A percentile compares a stretch with the other conserved stretches of the same genome.
Evolutionary conservation across 169 alveolate genomes (phyloP).

Genomic region (Cryptosporidium felis): DNA sequence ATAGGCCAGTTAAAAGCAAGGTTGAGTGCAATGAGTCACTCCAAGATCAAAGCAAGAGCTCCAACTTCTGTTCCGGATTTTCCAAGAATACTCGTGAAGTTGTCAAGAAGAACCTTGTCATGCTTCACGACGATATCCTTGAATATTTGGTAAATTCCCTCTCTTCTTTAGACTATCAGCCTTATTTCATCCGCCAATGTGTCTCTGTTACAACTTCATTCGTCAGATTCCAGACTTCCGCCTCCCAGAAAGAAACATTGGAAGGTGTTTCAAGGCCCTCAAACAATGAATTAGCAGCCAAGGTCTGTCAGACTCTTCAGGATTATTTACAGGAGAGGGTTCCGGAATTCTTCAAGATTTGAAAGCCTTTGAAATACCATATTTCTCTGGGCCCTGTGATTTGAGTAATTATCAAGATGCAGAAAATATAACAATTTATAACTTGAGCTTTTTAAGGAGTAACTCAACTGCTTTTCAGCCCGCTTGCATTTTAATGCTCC

Average conservation of each 20-base stretch:
- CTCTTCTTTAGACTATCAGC: constrained; percentile 45
- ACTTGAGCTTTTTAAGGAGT: too few relatives aligned
- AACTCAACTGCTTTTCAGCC: too few relatives aligned
- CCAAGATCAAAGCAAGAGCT: neutral
- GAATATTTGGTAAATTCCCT: constrained; percentile 29
- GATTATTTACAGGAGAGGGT: constrained; percentile 18
- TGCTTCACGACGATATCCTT: constrained; percentile 28
- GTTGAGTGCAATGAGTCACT: neutral
- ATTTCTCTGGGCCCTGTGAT: too few relatives aligned
- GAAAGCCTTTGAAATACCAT: too few relatives aligned
- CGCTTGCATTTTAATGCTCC: too few relatives aligned
- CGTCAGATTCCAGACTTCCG: neutral
- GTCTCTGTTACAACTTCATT: constrained; percentile 21
- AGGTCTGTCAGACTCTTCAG: constrained; percentile 12
- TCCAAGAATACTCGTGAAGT: neutral
- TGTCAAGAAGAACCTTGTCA: neutral
- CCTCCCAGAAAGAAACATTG: neutral
- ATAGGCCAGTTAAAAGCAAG: neutral
- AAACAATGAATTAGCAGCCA: constrained; percentile 3
- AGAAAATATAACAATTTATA: too few relatives aligned
- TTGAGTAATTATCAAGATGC: too few relatives aligned
- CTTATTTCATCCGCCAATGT: constrained; percentile 60
- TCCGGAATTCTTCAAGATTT: constrained; percentile 52
- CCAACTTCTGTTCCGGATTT: too few relatives aligned
- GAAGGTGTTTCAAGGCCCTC: neutral